phyloP scores from a whole-genome alignment of 306 rosid species.

The Vicia faba region DNA sequence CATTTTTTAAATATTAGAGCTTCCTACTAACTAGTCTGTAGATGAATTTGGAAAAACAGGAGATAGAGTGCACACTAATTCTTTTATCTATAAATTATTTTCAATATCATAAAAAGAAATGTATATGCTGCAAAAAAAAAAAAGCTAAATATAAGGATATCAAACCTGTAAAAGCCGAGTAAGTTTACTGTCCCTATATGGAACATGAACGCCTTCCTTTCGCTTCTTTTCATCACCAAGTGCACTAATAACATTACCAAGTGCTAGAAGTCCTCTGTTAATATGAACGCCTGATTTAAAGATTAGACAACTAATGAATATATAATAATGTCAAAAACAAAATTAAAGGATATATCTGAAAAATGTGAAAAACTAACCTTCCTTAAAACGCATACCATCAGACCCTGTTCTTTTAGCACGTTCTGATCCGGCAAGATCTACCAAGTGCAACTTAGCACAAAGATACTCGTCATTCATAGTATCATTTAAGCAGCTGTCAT shows the following conservation, averaged over 20 bases:
- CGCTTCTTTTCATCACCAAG: constrained; percentile 99
- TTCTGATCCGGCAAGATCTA: constrained; percentile 99
- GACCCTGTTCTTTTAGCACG: constrained; percentile 99
- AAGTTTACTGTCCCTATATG: constrained; percentile 96
- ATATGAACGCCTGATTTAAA: constrained; percentile 86
- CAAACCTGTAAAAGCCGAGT: constrained; percentile 97
- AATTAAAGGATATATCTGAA: constrained; percentile 7
- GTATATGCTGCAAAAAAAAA: constrained; percentile 13
- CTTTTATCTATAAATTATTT: constrained; percentile 15
- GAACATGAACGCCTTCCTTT: constrained; percentile 94
- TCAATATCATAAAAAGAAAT: constrained; percentile 32
- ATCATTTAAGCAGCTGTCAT: constrained; percentile 51
- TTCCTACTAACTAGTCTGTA: constrained; percentile 6
- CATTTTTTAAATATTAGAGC: constrained; percentile 18
- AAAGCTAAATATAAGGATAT: constrained; percentile 33
- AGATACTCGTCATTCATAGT: constrained; percentile 81
- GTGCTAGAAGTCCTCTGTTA: constrained; percentile 98
- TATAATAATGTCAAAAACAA: constrained; percentile 22
- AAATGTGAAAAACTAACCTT: constrained; percentile 58
- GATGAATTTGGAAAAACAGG: constrained; percentile 18
- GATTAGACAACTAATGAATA: constrained; percentile 36
- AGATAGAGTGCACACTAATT: constrained; percentile 20
- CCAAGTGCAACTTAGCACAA: constrained; percentile 94
- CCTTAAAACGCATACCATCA: constrained; percentile 96
- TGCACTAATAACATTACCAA: constrained; percentile 98